Evolutionary conservation across 2,329 filamentous ascomycete species (phyloP), one percentile per base, ranked within the genome.

Genomic region (Mycosphaerella sp.): DNA sequence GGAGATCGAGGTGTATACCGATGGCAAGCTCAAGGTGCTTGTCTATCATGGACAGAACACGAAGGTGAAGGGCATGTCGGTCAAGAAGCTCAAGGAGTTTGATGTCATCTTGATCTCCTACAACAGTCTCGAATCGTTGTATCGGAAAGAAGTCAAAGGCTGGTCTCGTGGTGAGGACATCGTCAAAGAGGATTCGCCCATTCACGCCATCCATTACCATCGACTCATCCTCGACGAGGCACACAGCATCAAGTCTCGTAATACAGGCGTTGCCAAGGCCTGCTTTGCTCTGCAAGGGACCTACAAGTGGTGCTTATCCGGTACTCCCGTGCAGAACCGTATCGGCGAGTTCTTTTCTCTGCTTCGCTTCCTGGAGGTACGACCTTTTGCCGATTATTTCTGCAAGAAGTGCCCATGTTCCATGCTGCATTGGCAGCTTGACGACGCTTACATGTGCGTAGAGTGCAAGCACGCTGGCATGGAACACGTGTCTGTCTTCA

Each of bases 71-170:
- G 80, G 80, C 29, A 82, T 95, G 65, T 84, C 80, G 0, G 74
- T 82, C 26, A 85, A 84, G 55, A 85, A 95, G 36, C 74, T 97
- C 48, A 86, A 85, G 71, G 82, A 85, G 62, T 95, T 85, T 72
- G 84, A 98, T 70, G 89, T 98, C 48, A 92, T 97, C 67, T 90
- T 97, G 81, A 95, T 97, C 74, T 97, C 92, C 11, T 98, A 95
- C 79, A 90, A 88, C 62, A 81, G 87, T 61, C 75, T 98, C 34
- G 93, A 97, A 70, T 95, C 91, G 0, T 84, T 95, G 66, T 89
- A 90, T 68, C 86, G 93, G 54, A 95, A 95, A 70, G 88, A 98
- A 70, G 85, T 86, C 65, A 95, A 93, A 68, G 93, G 93, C 0
- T 93, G 91, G 78, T 84, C 80, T 62, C 86, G 90, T 55, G 86